Evolutionary conservation across 352 stramenopile genomes (phyloP).

Genomic region (Globisporangium irregulare): DNA sequence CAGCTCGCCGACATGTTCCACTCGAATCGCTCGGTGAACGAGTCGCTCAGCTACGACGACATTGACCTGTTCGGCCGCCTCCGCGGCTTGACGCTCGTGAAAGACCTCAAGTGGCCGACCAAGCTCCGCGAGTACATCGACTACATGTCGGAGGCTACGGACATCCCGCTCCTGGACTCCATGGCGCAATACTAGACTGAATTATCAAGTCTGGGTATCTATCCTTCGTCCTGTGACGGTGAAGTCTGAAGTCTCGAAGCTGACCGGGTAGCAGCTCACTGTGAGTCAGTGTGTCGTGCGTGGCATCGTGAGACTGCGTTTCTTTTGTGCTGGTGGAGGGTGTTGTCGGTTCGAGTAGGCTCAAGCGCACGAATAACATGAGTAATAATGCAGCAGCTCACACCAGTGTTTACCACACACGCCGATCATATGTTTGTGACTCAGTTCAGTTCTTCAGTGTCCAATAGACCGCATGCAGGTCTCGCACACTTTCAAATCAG

Average conservation of each 20-base stretch:
- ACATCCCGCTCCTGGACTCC: slow-evolving; percentile 37
- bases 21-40: slow-evolving; percentile 44
- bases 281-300: not conserved
- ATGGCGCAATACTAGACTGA: slow-evolving; percentile 28
- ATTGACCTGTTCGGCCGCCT: slow-evolving; percentile 48
- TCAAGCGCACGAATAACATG: not conserved
- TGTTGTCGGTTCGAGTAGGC: not conserved
- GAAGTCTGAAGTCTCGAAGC: not conserved
- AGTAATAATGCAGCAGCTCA: not conserved
- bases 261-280: not conserved
- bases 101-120: slow-evolving; percentile 38
- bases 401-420: not conserved
- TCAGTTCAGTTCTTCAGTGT: no score
- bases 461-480: not conserved
- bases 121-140: slow-evolving; percentile 47
- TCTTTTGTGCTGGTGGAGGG: not conserved
- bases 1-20: slow-evolving; percentile 37
- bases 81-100: slow-evolving; percentile 47
- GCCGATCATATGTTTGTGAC: not conserved
- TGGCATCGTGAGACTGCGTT: not conserved
- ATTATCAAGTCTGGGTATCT: not conserved
- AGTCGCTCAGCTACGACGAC: slow-evolving; percentile 47
- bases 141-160: slow-evolving; percentile 33
- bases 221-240: not conserved
- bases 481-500: not conserved